A percentile compares a stretch with the other conserved stretches of the same genome.
Evolutionary conservation across 768 basidiomycete species (phyloP).

Genomic region (Collybia mongolica): DNA sequence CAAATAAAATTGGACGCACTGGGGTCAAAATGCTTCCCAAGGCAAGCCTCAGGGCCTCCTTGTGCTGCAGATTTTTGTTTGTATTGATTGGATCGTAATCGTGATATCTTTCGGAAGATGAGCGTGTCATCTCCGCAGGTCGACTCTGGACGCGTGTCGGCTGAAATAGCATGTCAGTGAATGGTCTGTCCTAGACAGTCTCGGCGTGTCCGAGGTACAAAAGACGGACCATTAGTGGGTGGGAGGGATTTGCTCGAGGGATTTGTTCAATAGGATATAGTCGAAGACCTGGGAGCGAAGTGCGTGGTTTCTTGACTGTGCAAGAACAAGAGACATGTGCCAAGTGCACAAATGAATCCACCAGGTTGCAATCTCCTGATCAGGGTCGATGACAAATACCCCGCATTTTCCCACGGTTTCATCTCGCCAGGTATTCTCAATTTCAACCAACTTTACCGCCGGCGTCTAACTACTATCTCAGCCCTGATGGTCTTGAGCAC

Average conservation of each 20-base stretch:
- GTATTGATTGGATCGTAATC: conserved; percentile 23
- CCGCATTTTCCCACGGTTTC: conserved; percentile 23
- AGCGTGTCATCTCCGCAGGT: conserved; percentile 24
- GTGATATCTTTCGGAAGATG: conserved; percentile 15
- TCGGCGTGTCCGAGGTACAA: neutral
- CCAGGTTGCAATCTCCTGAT: conserved; percentile 3
- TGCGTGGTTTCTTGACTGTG: conserved; percentile 4
- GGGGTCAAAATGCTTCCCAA: conserved; percentile 61
- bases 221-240: conserved; percentile 6
- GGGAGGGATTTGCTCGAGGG: too few relatives aligned
- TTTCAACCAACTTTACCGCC: too few relatives aligned
- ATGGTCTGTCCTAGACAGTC: too few relatives aligned
- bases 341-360: neutral
- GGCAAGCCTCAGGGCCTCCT: conserved; percentile 52
- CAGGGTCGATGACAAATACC: conserved; percentile 25
- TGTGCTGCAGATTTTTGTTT: conserved; percentile 37
- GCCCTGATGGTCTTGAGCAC: neutral
- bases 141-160: conserved; percentile 34
- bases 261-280: too few relatives aligned
- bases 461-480: too few relatives aligned
- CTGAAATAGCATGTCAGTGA: conserved; percentile 14
- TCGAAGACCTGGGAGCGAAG: too few relatives aligned
- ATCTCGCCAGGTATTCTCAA: too few relatives aligned
- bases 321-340: conserved; percentile 10
- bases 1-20: conserved; percentile 34